Evolutionary conservation across 495 filamentous ascomycete species (phyloP).

Genomic region (Penicillium verhagenii): DNA sequence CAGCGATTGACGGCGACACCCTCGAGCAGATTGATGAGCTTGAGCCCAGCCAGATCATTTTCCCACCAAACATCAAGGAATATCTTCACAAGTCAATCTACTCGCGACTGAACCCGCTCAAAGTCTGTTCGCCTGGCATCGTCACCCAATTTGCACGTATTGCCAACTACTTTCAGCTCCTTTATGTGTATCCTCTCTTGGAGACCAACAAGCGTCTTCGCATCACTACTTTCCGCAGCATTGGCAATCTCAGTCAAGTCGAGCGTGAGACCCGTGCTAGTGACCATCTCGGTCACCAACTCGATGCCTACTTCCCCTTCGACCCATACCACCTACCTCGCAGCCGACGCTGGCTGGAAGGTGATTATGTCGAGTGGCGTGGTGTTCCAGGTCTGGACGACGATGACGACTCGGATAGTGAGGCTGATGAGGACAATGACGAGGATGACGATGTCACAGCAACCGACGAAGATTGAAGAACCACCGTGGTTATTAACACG

Average conservation of each 20-base stretch:
- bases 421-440: conserved; percentile 30
- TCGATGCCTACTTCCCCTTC: conserved; percentile 96
- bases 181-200: conserved; percentile 83
- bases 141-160: conserved; percentile 88
- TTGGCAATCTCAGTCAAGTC: conserved; percentile 37
- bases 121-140: conserved; percentile 91
- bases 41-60: conserved; percentile 65
- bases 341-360: conserved; percentile 80
- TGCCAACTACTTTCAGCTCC: conserved; percentile 75
- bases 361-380: conserved; percentile 83
- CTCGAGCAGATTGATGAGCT: conserved; percentile 50
- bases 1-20: conserved; percentile 48
- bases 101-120: conserved; percentile 88
- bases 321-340: conserved; percentile 88
- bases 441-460: conserved; percentile 33
- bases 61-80: conserved; percentile 71
- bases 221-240: conserved; percentile 58
- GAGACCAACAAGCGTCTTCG: conserved; percentile 88
- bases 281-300: conserved; percentile 67
- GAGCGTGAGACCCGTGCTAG: conserved; percentile 63
- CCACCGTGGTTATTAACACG: not conserved
- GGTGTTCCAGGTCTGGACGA: conserved; percentile 70
- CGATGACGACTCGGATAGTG: conserved; percentile 53
- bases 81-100: conserved; percentile 71
- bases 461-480: conserved; percentile 40